Evolutionary conservation across 2,329 filamentous ascomycete species (phyloP), one percentile per base, ranked within the genome.

Genomic region (Cladosporium phlei): DNA sequence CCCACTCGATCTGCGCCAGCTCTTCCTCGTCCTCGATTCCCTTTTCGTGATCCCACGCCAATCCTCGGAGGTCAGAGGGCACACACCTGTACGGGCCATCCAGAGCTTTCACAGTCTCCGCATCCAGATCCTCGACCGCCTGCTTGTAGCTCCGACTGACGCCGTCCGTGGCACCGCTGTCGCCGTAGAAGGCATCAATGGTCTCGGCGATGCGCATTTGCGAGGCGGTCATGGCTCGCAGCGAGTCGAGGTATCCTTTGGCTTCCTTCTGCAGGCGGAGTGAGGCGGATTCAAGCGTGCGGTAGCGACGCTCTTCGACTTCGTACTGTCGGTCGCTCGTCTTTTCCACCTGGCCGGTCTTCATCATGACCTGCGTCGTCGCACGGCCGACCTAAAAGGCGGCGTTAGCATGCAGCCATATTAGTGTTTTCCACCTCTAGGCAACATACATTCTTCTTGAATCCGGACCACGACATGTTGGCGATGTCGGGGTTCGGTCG

Each of bases 311-410:
- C 61, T 54, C 55, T 69, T 98, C 94, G 44, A 97, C 91, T 71
- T 97, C 93, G 69, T 97, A 98, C 68, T 97, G 93, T 58, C 94
- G 88, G 72, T 98, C 93, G 68, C 91, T 96, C 20, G 93, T 98
- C 73, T 93, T 91, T 72, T 98, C 93, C 60, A 98, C 94, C 74
- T 97, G 93, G 51, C 93, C 88, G 48, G 90, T 95, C 79, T 98
- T 98, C 91, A 98, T 97, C 88, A 98, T 96, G 53, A 97, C 91
- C 83, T 96, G 90, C 73, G 94, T 98, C 70, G 91, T 96, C 62
- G 91, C 91, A 74, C 93, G 88, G 76, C 93, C 91, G 75, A 97
- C 90, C 82, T 94, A 94, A 70, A 10, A 1, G 4, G 25, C 95
- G 95, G 75, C 93, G 89, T 75, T 89, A 91, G 55, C 85, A 85